Base-by-base conservation (phyloP, 1,284 basidiomycete species). In the Earliella scabrosa region DNA sequence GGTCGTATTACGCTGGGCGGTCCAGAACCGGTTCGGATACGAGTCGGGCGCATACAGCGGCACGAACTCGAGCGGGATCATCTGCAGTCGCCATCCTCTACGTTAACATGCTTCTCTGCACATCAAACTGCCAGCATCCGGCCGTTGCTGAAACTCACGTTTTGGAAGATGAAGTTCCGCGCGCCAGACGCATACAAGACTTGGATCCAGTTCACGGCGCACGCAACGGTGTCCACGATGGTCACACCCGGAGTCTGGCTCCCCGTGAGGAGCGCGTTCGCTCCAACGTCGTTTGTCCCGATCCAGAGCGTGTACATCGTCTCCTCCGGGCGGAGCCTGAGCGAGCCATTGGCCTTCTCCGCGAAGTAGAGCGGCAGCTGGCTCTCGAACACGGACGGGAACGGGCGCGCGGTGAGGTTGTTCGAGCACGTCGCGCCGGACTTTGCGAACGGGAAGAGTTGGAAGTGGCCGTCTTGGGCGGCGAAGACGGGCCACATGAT, bases 231-330 rank as follows among this genome's bases (percentile, higher is more conserved):
- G 32, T 76, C 64, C 7, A 77, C 76, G 51, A 80, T 64, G 6
- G 74, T 77, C 16, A 75, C 74, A 1, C 70, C 72, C 0, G 69
- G 64, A 2, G 64, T 59, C 40, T 71, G 63, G 10, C 36, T 24
- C 0, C 65, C 65, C 1, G 74, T 76, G 6, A 77, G 36, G n/a
- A 78, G 63, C 29, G 68, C 71, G 20, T 61, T 63, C 27, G 46
- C 69, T 0, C 78, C 78, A 6, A 79, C 64, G 56, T 78, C 77
- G 59, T 78, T 79, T 35, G 78, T 77, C 4, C 77, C 77, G 54
- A 80, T 78, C 78, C 78, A 80, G 11, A 80, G 68, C 7, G 75
- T 75, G 52, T 77, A 79, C 10, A 78, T 58, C 5, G 78, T 80
- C 41, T 73, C 67, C 10, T 71, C 61, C 0, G 72, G 54, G n/a